Evolutionary conservation across 345 rosid species (phyloP).

Genomic region (Zanthoxylum bungeanum): DNA sequence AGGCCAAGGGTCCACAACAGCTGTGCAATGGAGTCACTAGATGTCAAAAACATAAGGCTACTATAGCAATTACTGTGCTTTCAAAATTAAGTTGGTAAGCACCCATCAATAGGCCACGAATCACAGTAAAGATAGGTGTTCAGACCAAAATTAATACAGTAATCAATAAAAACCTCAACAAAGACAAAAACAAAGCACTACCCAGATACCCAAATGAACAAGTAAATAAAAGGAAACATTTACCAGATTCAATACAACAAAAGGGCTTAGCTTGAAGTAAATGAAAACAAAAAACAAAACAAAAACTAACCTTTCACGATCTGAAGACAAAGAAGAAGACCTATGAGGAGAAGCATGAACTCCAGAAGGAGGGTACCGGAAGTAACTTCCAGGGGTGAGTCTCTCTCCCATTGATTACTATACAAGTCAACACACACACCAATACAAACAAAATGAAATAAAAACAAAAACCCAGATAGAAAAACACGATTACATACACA

Average conservation of each 20-base stretch:
- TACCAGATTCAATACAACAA: neutral
- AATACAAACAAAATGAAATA: neutral
- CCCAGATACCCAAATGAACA: constrained; percentile 8
- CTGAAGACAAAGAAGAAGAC: constrained; percentile 59
- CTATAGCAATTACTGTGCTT: neutral
- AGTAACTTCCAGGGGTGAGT: constrained; percentile 81
- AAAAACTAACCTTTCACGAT: constrained; percentile 66
- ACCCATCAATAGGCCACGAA: constrained; percentile 2
- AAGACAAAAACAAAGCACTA: no score
- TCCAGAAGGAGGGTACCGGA: constrained; percentile 83
- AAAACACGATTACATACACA: neutral
- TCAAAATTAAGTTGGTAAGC: neutral
- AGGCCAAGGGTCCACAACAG: neutral
- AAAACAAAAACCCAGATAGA: neutral
- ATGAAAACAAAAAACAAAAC: neutral
- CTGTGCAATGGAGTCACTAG: no score
- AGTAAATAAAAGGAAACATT: neutral
- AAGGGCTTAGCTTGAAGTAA: neutral
- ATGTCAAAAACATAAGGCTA: neutral
- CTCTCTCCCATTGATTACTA: constrained; percentile 67
- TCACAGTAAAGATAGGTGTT: constrained; percentile 5
- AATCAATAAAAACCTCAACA: constrained; percentile 2
- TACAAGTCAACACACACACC: constrained; percentile 25
- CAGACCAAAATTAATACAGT: constrained; percentile 4
- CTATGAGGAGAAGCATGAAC: constrained; percentile 83